Base-by-base conservation (phyloP, 2,329 filamentous ascomycete genomes). In the Sporothrix globosa region DNA sequence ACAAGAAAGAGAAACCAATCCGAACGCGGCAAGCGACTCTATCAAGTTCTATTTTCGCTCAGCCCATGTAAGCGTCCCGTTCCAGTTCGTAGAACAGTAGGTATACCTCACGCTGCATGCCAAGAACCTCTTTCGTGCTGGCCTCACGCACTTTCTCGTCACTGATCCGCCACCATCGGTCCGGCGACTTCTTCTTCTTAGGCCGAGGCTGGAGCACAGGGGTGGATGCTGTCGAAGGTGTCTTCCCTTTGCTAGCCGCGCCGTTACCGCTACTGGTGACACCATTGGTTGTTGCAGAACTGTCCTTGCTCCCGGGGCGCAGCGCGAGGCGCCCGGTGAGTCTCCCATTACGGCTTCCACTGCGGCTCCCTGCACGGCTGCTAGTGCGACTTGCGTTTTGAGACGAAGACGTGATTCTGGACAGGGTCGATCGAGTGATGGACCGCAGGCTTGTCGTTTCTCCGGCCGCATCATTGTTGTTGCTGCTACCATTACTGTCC, bases 131-230 rank as follows among this genome's bases (percentile, higher is more conserved):
- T 69, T 86, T 88, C 6, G 94, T 98, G 83, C 94, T 97, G 74
- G 93, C 91, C 80, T 98, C 95, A 78, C 95, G 96, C 76, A 98
- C 88, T 80, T 96, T 97, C 74, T 99, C 96, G 78, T 99, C 96
- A 74, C 94, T 97, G 74, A 99, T 97, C 48, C 96, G 89, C 96
- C 96, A 99, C 96, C 96, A 99, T 53, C 91, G 89, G 77, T 96
- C 91, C 58, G 85, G 86, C 14, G 83, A 80, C 75, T 87, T 89
- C 73, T 82, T 84, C 70, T 71, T 74, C 13, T 58, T 78, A 74
- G 53, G 70, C 75, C 78, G 21, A 53, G 68, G 54, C 66, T 41
- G 65, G 11, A 34, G n/a, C 30, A 9, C 34, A 10, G 50, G 10
- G 1, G 50, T n/a, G 7, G 70, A 21, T 1, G 30, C 44, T 11